Evolutionary conservation across 2,329 filamentous ascomycete genomes (phyloP), one percentile per base, ranked within the genome.

Genomic region (Cytospora mali): DNA sequence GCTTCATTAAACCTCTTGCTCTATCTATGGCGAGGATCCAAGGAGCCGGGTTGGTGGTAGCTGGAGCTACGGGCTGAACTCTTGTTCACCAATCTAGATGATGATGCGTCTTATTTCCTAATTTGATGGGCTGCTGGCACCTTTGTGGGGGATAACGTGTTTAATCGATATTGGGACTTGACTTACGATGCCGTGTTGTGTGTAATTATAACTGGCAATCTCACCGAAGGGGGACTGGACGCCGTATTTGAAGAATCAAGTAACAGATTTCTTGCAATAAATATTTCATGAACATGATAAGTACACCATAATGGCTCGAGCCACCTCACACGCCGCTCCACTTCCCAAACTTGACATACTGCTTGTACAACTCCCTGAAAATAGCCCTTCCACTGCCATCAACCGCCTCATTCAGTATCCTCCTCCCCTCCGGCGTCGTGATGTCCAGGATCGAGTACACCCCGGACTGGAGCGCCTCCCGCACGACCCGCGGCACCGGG

Each of bases 271-370:
- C 3, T 46, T 11, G 42, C 42, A 46, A 21, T 46, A 46, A 46
- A 46, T n/a, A 46, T n/a, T 4, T n/a, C 42, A 23, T 23, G 16
- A 13, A n/a, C 42, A 46, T 13, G 10, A 46, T 46, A 23, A 21
- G n/a, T 23, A 23, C n/a, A 46, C 42, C 7, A 33, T 4, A 23
- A 11, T 4, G 13, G 4, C 42, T 11, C 6, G 9, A 4, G 48
- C 27, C 31, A 56, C n/a, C 18, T 73, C 77, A 86, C 27, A 86
- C 79, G 35, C 84, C 84, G 57, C 75, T 85, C 85, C 86, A 88
- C 76, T 86, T 87, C 49, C 85, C 85, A 76, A 87, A 88, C 73
- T 80, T 84, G 71, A 79, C 78, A 71, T 86, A 89, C 71, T 81
- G 77, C 69, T 80, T 83, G 66, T 82, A 87, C 77, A 88, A 76